Base-by-base conservation (phyloP, 2,329 filamentous ascomycete species). In the Westerdykella ornata region DNA sequence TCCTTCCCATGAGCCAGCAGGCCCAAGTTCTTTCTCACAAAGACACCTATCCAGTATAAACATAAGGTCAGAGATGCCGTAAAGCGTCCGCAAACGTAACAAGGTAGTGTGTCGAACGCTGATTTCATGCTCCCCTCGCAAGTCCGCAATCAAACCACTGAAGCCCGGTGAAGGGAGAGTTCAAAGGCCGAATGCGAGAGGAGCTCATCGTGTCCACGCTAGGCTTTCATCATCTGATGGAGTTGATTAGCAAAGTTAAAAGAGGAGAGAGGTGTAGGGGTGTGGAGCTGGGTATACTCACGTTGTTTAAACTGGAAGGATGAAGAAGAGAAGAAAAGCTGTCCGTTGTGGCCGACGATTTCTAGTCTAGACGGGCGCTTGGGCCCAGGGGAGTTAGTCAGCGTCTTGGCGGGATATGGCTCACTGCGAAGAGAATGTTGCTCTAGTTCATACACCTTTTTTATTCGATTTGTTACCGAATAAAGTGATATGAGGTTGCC, bases 61-160 rank as follows among this genome's bases (percentile, higher is more conserved):
- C 22, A 26, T 26, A 11, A 26, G 22, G 60, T 97, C 90, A 97
- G 90, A 96, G 87, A 85, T 94, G 84, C 88, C 85, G 82, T 85
- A 84, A 87, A 80, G 89, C 92, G 90, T 95, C 82, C 90, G 89
- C 87, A 77, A 72, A 73, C 72, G 78, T 87, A 94, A 96, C 88
- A 97, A 96, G 90, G 84, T 77, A 71, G 77, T 95, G 90, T 96
- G 92, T 87, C 90, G 88, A 85, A 96, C 92, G 88, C 92, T 83
- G 78, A 88, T 88, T 82, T 97, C 92, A 98, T 79, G 75, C 80
- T 84, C 72, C 78, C 53, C 80, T 71, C 71, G 14, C 72, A 74
- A 70, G 69, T 75, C 73, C 73, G 68, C 80, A 77, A 72, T 71
- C 77, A 76, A 76, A 84, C 87, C 90, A 77, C 92, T 96, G 88